Evolutionary conservation across 2,329 filamentous ascomycete genomes (phyloP), one percentile per base, ranked within the genome.

Genomic region (Nemania abortiva): DNA sequence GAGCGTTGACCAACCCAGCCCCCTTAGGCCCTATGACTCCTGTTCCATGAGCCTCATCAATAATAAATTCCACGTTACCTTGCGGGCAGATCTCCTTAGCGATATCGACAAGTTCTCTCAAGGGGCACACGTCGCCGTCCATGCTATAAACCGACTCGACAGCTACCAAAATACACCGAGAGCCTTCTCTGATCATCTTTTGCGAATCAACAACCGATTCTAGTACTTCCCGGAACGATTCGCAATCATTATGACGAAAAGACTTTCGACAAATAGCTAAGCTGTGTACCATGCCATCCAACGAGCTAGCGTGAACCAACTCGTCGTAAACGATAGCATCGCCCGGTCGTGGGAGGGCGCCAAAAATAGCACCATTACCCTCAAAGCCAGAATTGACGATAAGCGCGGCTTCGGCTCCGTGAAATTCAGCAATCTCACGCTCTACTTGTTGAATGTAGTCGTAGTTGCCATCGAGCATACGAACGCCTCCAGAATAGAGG

Each of bases 241-340:
- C 72, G 13, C 65, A 42, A 29, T 72, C 66, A 20, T 72, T 88
- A 73, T 89, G 87, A 4, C 31, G 31, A 34, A 34, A 34, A 34
- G 31, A 34, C 31, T 34, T 34, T 34, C 31, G 31, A 9, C 31
- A 34, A 0, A 79, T 77, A 0, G 89, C 88, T 6, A 88, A 80
- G 11, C 84, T 86, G 3, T 85, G 76, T n/a, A 82, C 80, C 86
- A 92, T 91, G 0, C 90, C 90, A 70, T 91, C 89, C 67, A 89
- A 88, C 0, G 86, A 84, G 76, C 88, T 91, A 0, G 91, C 91
- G 73, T 92, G 91, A 3, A 92, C 86, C 15, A 89, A 81, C 71
- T 88, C 88, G 77, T 93, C 90, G 68, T 90, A 90, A 0, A 92
- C 74, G 22, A 93, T 84, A 1, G 83, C 75, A 74, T 89, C 87